A percentile compares a stretch with the other conserved stretches of the same genome.
These are phyloP conservation scores for Olyra latifolia DNA, from an alignment of 176 grass and related monocot genomes.

Conservation along the genomic window DNA sequence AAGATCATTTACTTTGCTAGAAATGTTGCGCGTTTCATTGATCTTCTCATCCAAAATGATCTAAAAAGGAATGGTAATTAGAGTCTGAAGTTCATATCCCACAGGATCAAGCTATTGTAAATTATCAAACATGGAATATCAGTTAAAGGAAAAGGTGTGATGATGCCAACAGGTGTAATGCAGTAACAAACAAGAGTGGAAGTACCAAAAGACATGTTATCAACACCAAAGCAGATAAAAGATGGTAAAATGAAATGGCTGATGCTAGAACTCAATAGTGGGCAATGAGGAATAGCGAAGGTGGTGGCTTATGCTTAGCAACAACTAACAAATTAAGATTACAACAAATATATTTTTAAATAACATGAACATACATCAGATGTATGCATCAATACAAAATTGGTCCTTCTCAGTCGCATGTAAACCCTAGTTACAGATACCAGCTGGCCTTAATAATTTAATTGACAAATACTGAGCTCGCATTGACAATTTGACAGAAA, in stretches of 20 bases:
- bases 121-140: neutral
- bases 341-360: conserved; percentile 1
- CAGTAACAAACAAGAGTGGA: neutral
- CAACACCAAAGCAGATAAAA: neutral
- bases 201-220: neutral
- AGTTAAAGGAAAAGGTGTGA: neutral
- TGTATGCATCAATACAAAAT: neutral
- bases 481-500: neutral
- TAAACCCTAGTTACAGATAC: neutral
- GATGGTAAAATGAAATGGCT: neutral
- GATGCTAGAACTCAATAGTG: neutral
- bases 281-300: neutral
- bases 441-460: neutral
- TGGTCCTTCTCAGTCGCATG: neutral
- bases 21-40: conserved; percentile 63
- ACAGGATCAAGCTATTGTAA: neutral
- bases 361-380: neutral
- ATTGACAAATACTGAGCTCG: neutral
- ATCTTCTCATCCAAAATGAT: conserved; percentile 71
- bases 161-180: neutral
- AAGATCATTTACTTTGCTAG: conserved; percentile 73
- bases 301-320: neutral
- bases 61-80: conserved; percentile 41
- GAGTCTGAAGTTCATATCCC: conserved; percentile 17
- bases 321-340: neutral